Percentiles rank a stretch among this genome's conserved stretches.
Conservation (phyloP, 768 basidiomycete genomes). For the Suillus discolor region DNA sequence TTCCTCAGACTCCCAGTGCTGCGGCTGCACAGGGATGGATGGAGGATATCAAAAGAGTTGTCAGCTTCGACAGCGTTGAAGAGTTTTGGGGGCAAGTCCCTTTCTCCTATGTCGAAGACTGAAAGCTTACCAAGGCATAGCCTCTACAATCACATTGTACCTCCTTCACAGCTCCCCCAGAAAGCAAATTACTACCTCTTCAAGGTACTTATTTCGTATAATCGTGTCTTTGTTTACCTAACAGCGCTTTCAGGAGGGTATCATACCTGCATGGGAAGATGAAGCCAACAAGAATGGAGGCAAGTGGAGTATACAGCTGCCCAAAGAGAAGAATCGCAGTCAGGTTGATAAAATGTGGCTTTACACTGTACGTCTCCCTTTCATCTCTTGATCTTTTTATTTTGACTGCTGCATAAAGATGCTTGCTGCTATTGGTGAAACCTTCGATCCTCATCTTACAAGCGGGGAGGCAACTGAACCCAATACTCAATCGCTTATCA, state of each 20-base stretch:
- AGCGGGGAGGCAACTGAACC: constrained; percentile 42
- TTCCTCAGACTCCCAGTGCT: constrained; percentile 71
- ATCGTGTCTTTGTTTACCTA: constrained; percentile 6
- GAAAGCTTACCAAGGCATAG: constrained; percentile 41
- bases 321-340: constrained; percentile 87
- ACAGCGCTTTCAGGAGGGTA: constrained; percentile 66
- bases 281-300: constrained; percentile 96
- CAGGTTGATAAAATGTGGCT: constrained; percentile 97
- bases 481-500: constrained; percentile 66
- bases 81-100: constrained; percentile 95
- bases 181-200: constrained; percentile 99
- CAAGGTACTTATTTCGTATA: constrained; percentile 59
- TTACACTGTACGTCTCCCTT: constrained; percentile 70
- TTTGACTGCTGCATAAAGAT: constrained; percentile 56
- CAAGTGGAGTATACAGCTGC: constrained; percentile 98
- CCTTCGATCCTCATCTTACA: constrained; percentile 87
- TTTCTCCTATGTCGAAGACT: constrained; percentile 3
- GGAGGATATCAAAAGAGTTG: constrained; percentile 97
- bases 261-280: constrained; percentile 98
- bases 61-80: constrained; percentile 95
- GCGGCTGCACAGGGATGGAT: constrained; percentile 91
- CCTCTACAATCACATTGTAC: constrained; percentile 96
- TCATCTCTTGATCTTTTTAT: background rate
- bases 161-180: constrained; percentile 88
- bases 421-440: constrained; percentile 99